A percentile compares a stretch with the other conserved stretches of the same genome.
Evolutionary conservation across 768 basidiomycete genomes (phyloP).

Genomic region (Lentinula sp.): DNA sequence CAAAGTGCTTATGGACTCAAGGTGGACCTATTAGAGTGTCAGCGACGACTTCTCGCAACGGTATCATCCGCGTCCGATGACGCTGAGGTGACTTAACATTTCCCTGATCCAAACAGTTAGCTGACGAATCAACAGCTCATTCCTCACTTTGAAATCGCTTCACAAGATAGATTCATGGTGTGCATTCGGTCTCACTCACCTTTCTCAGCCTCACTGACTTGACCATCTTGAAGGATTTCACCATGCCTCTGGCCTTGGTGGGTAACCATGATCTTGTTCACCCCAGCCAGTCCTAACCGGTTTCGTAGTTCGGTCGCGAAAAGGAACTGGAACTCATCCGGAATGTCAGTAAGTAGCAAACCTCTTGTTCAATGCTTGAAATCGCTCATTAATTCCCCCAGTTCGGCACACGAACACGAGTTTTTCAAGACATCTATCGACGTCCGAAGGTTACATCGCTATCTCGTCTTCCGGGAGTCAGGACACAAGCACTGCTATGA

Average conservation of each 20-base stretch:
- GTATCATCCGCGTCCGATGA: slow-evolving; percentile 53
- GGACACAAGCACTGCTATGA: slow-evolving; percentile 18
- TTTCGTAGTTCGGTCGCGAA: slow-evolving; percentile 57
- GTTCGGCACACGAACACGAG: slow-evolving; percentile 49
- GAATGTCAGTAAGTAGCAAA: slow-evolving; percentile 48
- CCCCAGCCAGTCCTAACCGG: slow-evolving; percentile 1
- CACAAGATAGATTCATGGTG: slow-evolving; percentile 60
- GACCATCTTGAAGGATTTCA: slow-evolving; percentile 46
- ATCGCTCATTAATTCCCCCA: slow-evolving; percentile 19
- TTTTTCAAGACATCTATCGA: slow-evolving; percentile 49
- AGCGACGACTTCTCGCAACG: slow-evolving; percentile 52
- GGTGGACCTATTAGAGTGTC: slow-evolving; percentile 62
- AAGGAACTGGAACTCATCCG: slow-evolving; percentile 64
- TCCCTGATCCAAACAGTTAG: neutral
- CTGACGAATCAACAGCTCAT: slow-evolving; percentile 42
- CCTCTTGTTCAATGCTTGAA: slow-evolving; percentile 6
- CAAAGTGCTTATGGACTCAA: slow-evolving; percentile 69
- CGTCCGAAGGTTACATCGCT: slow-evolving; percentile 33
- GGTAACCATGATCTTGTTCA: slow-evolving; percentile 9
- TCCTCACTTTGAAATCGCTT: slow-evolving; percentile 59
- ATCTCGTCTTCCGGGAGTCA: slow-evolving; percentile 29
- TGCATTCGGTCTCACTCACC: slow-evolving; percentile 10
- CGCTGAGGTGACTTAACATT: slow-evolving; percentile 34
- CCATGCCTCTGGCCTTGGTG: slow-evolving; percentile 62
- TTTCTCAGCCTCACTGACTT: neutral